Conservation (phyloP, 2,329 filamentous ascomycete species). For the Hymenoscyphus occultus region DNA sequence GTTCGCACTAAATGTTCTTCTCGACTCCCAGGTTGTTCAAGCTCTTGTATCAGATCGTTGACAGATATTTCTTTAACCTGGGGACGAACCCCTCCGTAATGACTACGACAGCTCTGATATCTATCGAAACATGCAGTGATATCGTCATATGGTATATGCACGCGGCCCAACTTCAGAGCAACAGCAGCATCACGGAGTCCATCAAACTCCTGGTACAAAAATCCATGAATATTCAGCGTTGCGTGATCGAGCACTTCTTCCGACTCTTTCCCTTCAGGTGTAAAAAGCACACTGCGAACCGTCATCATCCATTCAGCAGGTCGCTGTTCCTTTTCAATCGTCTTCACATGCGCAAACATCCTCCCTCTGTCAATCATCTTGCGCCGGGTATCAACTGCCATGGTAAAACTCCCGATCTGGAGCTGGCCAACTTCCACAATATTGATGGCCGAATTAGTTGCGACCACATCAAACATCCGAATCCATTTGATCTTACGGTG, state of each 20-base stretch:
- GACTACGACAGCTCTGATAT: slow-evolving; percentile 46
- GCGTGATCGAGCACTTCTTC: slow-evolving; percentile 86
- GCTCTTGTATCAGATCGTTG: slow-evolving; percentile 70
- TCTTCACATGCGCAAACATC: slow-evolving; percentile 77
- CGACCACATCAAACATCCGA: slow-evolving; percentile 82
- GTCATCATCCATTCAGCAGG: slow-evolving; percentile 95
- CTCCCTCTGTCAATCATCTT: slow-evolving; percentile 90
- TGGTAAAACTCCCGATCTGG: slow-evolving; percentile 77
- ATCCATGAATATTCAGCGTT: slow-evolving; percentile 85
- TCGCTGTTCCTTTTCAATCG: slow-evolving; percentile 58
- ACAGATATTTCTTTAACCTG: slow-evolving; percentile 62
- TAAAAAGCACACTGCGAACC: slow-evolving; percentile 82
- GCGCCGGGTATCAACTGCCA: slow-evolving; percentile 85
- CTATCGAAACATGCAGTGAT: slow-evolving; percentile 60
- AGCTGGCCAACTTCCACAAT: slow-evolving; percentile 79
- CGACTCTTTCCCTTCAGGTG: slow-evolving; percentile 77
- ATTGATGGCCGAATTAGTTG: slow-evolving; percentile 73
- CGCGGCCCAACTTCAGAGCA: slow-evolving; percentile 82
- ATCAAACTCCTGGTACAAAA: slow-evolving; percentile 79
- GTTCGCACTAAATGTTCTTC: slow-evolving; percentile 71
- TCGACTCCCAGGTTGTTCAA: slow-evolving; percentile 58
- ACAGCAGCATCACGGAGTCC: slow-evolving; percentile 88
- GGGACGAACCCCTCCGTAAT: slow-evolving; percentile 31
- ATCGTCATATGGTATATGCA: slow-evolving; percentile 90
- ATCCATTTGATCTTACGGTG: slow-evolving; percentile 88